phyloP scores from a whole-genome alignment of 805 yeast genomes.

The Metschnikowia matae region DNA sequence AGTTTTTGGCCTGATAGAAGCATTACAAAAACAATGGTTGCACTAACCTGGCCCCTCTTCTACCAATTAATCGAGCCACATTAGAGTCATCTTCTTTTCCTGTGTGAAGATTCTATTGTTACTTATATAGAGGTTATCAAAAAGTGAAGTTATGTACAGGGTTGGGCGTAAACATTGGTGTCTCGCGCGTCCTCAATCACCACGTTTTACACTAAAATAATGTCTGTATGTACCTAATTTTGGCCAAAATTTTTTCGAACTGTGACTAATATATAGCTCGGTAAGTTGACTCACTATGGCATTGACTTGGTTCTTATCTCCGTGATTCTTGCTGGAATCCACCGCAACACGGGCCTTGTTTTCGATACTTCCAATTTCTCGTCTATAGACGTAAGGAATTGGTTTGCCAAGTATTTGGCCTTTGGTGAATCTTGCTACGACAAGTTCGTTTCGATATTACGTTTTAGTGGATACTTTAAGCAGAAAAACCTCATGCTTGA shows the following conservation, averaged over 20 bases:
- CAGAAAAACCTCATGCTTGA: constrained; percentile 38
- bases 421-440: constrained; percentile 63
- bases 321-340: constrained; percentile 79
- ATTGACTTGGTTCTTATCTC: constrained; percentile 76
- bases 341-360: constrained; percentile 74
- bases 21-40: no score
- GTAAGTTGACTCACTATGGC: constrained; percentile 65
- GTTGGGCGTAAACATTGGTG: not conserved
- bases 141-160: no score
- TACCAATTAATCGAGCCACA: no score
- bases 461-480: constrained; percentile 48
- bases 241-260: not conserved
- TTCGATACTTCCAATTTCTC: constrained; percentile 49
- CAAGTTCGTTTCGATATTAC: constrained; percentile 41
- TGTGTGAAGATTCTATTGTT: no score
- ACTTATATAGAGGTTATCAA: not conserved
- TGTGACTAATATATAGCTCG: constrained; percentile 38
- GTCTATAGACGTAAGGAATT: constrained; percentile 41
- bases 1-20: no score
- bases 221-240: constrained; percentile 7
- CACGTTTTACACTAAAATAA: not conserved
- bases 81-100: no score
- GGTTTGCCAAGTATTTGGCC: constrained; percentile 49
- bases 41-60: no score
- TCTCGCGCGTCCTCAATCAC: not conserved